These are phyloP conservation scores for Amesomyces nigricolor DNA, from an alignment of 2,329 filamentous ascomycete species.

Conservation along the genomic window DNA sequence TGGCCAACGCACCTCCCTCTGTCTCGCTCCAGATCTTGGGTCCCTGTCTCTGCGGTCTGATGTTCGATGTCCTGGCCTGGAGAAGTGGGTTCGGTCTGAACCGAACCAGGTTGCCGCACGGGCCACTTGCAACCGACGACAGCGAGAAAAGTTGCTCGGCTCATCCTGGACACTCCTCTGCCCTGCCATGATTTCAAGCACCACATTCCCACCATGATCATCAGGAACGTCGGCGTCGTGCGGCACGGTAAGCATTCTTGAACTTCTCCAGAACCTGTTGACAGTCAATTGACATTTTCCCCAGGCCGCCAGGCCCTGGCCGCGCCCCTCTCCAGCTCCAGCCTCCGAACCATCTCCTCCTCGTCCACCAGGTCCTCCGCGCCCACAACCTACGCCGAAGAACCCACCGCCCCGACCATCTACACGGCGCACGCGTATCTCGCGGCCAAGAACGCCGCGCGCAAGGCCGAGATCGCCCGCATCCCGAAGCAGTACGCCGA, in stretches of 20 bases:
- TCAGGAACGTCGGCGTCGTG: conserved; percentile 47
- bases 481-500: conserved; percentile 35
- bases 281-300: conserved; percentile 7
- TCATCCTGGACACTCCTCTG: neutral
- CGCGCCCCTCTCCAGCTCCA: conserved; percentile 37
- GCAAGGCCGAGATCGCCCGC: conserved; percentile 22
- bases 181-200: conserved; percentile 15
- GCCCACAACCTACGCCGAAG: conserved; percentile 22
- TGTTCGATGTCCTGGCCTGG: neutral
- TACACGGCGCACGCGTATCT: conserved; percentile 8
- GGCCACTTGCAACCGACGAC: conserved; percentile 18
- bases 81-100: neutral
- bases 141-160: conserved; percentile 25
- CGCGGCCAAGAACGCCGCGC: conserved; percentile 22
- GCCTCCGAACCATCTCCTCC: conserved; percentile 37
- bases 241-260: conserved; percentile 45
- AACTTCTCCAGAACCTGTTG: neutral
- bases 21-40: neutral
- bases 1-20: too few relatives aligned
- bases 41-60: neutral
- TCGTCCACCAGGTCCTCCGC: conserved; percentile 27
- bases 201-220: conserved; percentile 45
- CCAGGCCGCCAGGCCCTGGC: conserved; percentile 51
- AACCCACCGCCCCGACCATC: neutral
- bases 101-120: conserved; percentile 15